These are phyloP conservation scores for Nigrograna mackinnonii DNA, from an alignment of 2,329 filamentous ascomycete genomes.

Conservation along the genomic window DNA sequence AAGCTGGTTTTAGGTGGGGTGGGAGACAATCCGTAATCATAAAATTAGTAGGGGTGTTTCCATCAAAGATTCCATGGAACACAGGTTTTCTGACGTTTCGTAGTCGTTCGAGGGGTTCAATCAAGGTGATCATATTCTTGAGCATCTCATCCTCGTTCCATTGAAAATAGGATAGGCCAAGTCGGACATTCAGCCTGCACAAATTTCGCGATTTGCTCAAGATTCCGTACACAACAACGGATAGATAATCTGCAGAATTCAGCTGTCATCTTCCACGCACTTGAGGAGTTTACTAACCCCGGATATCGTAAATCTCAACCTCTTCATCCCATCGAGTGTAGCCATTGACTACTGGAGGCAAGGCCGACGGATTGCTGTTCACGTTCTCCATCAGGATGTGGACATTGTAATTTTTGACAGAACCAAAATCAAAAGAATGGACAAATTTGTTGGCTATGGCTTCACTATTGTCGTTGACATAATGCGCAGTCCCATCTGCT, in stretches of 20 bases:
- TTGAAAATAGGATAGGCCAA: conserved; percentile 27
- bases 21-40: background rate
- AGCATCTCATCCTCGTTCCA: conserved; percentile 25
- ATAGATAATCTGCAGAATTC: conserved; percentile 25
- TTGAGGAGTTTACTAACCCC: conserved; percentile 12
- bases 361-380: too few relatives aligned
- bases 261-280: background rate
- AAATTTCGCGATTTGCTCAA: conserved; percentile 30
- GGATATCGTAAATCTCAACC: conserved; percentile 40
- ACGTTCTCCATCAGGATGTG: conserved; percentile 34
- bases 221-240: conserved; percentile 33
- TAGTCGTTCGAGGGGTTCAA: conserved; percentile 33
- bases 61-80: conserved; percentile 25
- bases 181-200: conserved; percentile 30
- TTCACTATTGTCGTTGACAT: conserved; percentile 17
- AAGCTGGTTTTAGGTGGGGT: background rate
- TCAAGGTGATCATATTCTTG: conserved; percentile 24
- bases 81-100: conserved; percentile 32
- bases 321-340: conserved; percentile 31
- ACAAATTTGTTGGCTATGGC: conserved; percentile 24
- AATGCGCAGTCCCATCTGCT: conserved; percentile 27
- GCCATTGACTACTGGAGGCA: background rate
- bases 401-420: conserved; percentile 37
- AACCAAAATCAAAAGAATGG: conserved; percentile 26
- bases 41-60: conserved; percentile 8